A percentile compares a stretch with the other conserved stretches of the same genome.
Evolutionary conservation across 106 monocot genomes (phyloP).

Genomic region (Platanthera guangdongensis): DNA sequence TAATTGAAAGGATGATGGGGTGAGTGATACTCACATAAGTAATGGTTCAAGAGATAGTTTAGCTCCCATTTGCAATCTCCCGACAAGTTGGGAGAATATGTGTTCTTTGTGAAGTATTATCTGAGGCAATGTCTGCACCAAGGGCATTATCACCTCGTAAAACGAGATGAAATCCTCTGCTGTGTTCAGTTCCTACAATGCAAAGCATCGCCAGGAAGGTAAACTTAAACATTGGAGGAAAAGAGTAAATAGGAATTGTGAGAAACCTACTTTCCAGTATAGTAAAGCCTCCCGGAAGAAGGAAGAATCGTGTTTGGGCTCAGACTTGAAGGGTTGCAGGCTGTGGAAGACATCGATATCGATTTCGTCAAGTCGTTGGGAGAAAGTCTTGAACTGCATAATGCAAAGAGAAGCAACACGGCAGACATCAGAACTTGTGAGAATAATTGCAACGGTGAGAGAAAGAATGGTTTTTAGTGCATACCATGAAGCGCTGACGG

Average conservation of each 20-base stretch:
- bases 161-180: conserved; percentile 89
- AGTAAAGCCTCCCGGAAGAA: conserved; percentile 77
- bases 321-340: conserved; percentile 37
- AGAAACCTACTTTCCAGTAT: conserved; percentile 59
- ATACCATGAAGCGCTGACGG: conserved; percentile 62
- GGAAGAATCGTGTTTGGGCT: conserved; percentile 63
- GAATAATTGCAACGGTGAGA: not conserved
- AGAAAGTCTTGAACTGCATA: conserved; percentile 75
- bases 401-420: not conserved
- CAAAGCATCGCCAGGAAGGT: too few relatives aligned
- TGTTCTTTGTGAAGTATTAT: conserved; percentile 71
- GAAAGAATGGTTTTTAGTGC: not conserved
- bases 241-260: not conserved
- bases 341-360: conserved; percentile 72
- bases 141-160: conserved; percentile 71
- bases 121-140: conserved; percentile 81
- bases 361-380: conserved; percentile 71
- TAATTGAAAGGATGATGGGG: not conserved
- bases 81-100: conserved; percentile 57
- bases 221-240: not conserved
- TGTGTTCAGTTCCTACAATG: conserved; percentile 72
- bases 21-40: conserved; percentile 41
- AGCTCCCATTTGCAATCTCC: conserved; percentile 49
- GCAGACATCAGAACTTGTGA: not conserved
- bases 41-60: conserved; percentile 77